Evolutionary conservation across 805 yeast species (phyloP).

Genomic region (Teunomyces aglyptinius): DNA sequence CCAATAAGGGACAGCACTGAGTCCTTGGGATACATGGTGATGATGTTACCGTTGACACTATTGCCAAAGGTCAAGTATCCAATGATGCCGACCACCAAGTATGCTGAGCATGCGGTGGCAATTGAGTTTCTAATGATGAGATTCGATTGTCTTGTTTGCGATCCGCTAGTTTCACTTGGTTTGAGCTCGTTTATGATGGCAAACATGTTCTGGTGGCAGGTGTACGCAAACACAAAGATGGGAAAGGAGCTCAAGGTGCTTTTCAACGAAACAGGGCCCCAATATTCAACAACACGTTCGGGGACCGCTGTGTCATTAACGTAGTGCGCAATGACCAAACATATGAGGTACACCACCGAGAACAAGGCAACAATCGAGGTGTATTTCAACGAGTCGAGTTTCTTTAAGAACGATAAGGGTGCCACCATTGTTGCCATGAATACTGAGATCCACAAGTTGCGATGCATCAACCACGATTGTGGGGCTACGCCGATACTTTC

Average conservation of each 20-base stretch:
- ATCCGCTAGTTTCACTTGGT: conserved; percentile 33
- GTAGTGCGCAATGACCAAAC: conserved; percentile 54
- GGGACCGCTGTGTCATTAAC: conserved; percentile 21
- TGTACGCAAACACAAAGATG: conserved; percentile 74
- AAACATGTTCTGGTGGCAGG: conserved; percentile 80
- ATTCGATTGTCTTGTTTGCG: conserved; percentile 46
- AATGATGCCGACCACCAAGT: conserved; percentile 59
- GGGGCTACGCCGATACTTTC: conserved; percentile 30
- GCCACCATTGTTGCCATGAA: conserved; percentile 51
- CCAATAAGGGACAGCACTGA: conserved; percentile 52
- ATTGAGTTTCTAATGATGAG: conserved; percentile 55
- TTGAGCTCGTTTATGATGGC: conserved; percentile 69
- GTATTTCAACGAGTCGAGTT: conserved; percentile 65
- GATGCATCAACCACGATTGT: conserved; percentile 23
- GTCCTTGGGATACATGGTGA: conserved; percentile 61
- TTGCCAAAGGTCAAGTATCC: conserved; percentile 79
- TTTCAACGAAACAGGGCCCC: conserved; percentile 42
- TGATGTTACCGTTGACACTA: conserved; percentile 61
- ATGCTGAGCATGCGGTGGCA: conserved; percentile 53
- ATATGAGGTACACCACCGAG: conserved; percentile 61
- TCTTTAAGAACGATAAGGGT: conserved; percentile 64
- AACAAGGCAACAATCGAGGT: conserved; percentile 68
- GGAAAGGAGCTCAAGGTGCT: conserved; percentile 61
- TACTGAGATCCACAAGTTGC: conserved; percentile 55
- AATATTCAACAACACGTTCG: conserved; percentile 19